Base-by-base conservation (phyloP, 2,329 filamentous ascomycete genomes). In the Fusarium sp. region DNA sequence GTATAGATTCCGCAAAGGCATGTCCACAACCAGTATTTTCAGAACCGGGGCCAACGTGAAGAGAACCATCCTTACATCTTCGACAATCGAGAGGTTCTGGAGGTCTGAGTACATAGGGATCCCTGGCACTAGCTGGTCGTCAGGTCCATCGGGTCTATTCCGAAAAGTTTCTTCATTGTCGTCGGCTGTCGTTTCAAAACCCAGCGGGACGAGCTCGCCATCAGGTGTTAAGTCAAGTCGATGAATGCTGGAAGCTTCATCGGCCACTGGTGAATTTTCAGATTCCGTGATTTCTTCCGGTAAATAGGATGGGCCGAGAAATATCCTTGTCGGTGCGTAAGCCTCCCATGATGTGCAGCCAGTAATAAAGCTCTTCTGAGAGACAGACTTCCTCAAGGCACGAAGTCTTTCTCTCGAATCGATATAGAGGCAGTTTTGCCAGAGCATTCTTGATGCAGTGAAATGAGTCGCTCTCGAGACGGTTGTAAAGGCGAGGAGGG, bases 301-400 rank as follows among this genome's bases (percentile, higher is more conserved):
- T 7, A n/a, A 4, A 11, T 20, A 19, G 14, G 47, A 49, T 3
- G 65, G 60, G 8, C 17, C 17, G 4, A 68, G 60, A 19, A 44
- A 68, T 0, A 68, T 35, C 8, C 17, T 41, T 7, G 60, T 19
- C 7, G 45, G 10, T 8, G 46, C 45, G 20, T 61, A 53, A 0
- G 22, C 40, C 8, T 52, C 35, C 17, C 56, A 53, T 9, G 57
- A 48, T 10, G 7, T 35, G 3, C 20, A 37, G 7, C 20, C 32
- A 1, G 58, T 58, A 7, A 60, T n/a, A 8, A 13, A 10, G 13
- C 47, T 47, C 7, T 40, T 15, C 3, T 28, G 17, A 6, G 61
- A 54, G 3, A 63, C 84, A 68, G 87, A 87, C 7, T 9, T 17
- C 17, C 13, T 45, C 19, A 56, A 62, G n/a, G 22, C 28, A 20